Evolutionary conservation across 345 rosid genomes (phyloP).

Genomic region (Gossypium bickii): DNA sequence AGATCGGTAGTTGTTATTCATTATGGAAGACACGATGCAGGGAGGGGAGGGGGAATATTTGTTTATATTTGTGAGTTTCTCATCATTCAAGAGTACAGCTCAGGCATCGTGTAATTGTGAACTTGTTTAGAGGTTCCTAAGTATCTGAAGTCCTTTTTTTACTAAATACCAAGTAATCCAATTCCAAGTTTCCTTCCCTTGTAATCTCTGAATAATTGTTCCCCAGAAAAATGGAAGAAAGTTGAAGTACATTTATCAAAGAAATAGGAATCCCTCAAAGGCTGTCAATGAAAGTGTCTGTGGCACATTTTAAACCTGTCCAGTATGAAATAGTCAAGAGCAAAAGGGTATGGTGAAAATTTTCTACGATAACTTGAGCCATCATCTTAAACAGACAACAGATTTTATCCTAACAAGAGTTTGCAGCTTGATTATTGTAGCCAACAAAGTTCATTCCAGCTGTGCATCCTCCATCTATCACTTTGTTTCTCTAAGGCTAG

Average conservation of each 20-base stretch:
- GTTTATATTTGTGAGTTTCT: background rate
- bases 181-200: background rate
- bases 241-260: background rate
- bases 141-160: background rate
- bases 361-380: constrained; percentile 2
- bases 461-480: background rate
- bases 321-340: background rate
- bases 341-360: background rate
- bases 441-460: constrained; percentile 9
- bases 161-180: background rate
- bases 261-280: background rate
- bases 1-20: background rate
- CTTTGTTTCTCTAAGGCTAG: background rate
- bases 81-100: background rate
- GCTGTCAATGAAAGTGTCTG: background rate
- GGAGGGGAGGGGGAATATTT: background rate
- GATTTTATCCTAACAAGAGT: background rate
- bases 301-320: background rate
- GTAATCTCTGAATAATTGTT: background rate
- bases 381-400: background rate
- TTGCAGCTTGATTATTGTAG: constrained; percentile 1
- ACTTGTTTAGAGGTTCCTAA: constrained; percentile 10
- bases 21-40: background rate
- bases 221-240: background rate
- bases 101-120: background rate